Percentiles rank a stretch among this genome's conserved stretches.
These are phyloP conservation scores for Microbotryum intermedium DNA, from an alignment of 1,284 basidiomycete species.

Conservation along the genomic window DNA sequence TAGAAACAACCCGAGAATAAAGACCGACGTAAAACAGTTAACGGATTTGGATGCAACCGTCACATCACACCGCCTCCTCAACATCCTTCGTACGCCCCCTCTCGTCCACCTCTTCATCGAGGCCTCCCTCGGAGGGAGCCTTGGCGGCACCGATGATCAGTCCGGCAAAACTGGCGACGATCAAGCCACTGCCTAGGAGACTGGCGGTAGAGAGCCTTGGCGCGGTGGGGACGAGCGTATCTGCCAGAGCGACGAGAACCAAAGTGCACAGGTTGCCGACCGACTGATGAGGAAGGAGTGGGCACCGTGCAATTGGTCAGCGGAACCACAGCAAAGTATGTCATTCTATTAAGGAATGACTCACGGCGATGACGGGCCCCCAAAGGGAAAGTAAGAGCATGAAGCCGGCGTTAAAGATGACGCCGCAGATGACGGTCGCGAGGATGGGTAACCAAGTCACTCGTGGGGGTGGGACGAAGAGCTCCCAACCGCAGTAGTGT, in stretches of 20 bases:
- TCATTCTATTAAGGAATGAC: neutral
- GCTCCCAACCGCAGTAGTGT: conserved; percentile 52
- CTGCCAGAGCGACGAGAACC: conserved; percentile 64
- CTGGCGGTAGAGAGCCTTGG: conserved; percentile 52
- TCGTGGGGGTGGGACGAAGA: conserved; percentile 51
- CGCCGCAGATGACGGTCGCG: conserved; percentile 50
- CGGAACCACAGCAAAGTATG: neutral
- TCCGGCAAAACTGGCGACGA: conserved; percentile 62
- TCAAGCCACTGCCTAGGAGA: conserved; percentile 57
- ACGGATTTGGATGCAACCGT: too few species aligned
- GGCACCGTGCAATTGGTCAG: too few species aligned
- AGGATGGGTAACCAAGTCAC: conserved; percentile 47
- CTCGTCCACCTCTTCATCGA: too few species aligned
- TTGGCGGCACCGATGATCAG: conserved; percentile 38
- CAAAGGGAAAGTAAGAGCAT: conserved; percentile 71
- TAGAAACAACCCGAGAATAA: too few species aligned
- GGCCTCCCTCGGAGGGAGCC: too few species aligned
- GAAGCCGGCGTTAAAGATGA: conserved; percentile 61
- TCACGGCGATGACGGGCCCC: conserved; percentile 60
- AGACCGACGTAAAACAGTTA: too few species aligned
- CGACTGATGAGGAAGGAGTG: conserved; percentile 40
- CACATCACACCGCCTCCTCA: too few species aligned
- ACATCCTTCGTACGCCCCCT: too few species aligned
- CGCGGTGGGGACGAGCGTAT: conserved; percentile 55
- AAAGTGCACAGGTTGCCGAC: conserved; percentile 76